Conservation (phyloP, 371 early-diverging fungal genomes). For the Apophysomyces variabilis region DNA sequence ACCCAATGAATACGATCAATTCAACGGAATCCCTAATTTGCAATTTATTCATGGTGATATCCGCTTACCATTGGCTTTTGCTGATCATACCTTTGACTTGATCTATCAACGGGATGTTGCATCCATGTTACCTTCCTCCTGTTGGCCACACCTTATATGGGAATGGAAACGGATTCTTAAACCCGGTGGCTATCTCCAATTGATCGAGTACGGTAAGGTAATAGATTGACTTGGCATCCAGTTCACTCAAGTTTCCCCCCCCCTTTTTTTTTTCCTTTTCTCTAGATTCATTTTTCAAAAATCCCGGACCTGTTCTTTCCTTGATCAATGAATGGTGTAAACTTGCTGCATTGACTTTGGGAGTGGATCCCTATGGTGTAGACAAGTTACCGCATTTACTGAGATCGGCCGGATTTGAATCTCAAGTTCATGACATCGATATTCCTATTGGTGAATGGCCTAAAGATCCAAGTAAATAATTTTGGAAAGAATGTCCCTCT, state of each 20-base stretch:
- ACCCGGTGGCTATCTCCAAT: conserved; percentile 54
- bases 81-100: conserved; percentile 62
- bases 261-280: not conserved
- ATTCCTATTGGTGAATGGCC: conserved; percentile 7
- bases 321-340: conserved; percentile 52
- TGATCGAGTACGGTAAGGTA: conserved; percentile 42
- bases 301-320: conserved; percentile 45
- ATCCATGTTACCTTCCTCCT: conserved; percentile 36
- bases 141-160: conserved; percentile 40
- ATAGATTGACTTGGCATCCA: not conserved
- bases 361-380: conserved; percentile 31
- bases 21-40: conserved; percentile 17
- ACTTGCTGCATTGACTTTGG: conserved; percentile 30
- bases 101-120: conserved; percentile 63
- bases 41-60: conserved; percentile 40
- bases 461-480: conserved; percentile 30
- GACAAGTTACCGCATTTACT: conserved; percentile 20
- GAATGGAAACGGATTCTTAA: conserved; percentile 49
- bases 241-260: not conserved
- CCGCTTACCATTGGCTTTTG: conserved; percentile 29
- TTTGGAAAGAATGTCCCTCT: no score
- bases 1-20: not conserved
- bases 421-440: conserved; percentile 9
- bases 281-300: conserved; percentile 32
- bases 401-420: conserved; percentile 31